Base-by-base conservation (phyloP, 2,329 filamentous ascomycete genomes). In the Thelonectria rubi region DNA sequence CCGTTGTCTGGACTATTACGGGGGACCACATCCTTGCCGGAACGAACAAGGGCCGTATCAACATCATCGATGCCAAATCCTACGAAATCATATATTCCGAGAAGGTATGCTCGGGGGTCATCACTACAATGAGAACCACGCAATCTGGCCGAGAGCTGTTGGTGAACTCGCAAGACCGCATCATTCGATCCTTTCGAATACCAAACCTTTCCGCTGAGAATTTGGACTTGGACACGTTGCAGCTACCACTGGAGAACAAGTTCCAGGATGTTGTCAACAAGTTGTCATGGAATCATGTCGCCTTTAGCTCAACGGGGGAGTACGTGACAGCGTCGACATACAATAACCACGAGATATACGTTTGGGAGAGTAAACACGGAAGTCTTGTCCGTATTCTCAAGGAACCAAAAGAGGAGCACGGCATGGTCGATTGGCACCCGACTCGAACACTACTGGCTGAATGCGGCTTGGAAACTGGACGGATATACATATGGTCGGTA, bases 261-360 rank as follows among this genome's bases (percentile, higher is more conserved):
- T 99, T 98, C 72, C 94, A 98, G 76, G 96, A 99, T 74, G 91
- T 98, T 4, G 95, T 99, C 52, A 98, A 99, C 74, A 88, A 91
- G 46, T 81, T 98, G 12, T 93, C 91, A 7, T 99, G 95, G 95
- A 99, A 98, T 73, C 93, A 97, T 73, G 94, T 97, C 60, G 93
- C 94, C 0, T 98, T 99, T 76, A 97, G 93, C 72, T 91, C 92
- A 1, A 95, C 92, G 0, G 94, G 93, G 54, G 95, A 99, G 77
- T 98, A 98, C 74, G 93, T 99, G 42, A 93, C 93, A 21, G 95
- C 96, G 0, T 97, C 93, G 24, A 98, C 95, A 2, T 97, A 93
- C 77, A 98, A 98, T 83, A 99, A 99, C 73, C 94, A 97, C 71
- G 94, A 99, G 77, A 91, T 99, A 65, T 98, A 98, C 78, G 94